Evolutionary conservation across 108 stramenopile species (phyloP).

Genomic region (Mediolabrus comicus): DNA sequence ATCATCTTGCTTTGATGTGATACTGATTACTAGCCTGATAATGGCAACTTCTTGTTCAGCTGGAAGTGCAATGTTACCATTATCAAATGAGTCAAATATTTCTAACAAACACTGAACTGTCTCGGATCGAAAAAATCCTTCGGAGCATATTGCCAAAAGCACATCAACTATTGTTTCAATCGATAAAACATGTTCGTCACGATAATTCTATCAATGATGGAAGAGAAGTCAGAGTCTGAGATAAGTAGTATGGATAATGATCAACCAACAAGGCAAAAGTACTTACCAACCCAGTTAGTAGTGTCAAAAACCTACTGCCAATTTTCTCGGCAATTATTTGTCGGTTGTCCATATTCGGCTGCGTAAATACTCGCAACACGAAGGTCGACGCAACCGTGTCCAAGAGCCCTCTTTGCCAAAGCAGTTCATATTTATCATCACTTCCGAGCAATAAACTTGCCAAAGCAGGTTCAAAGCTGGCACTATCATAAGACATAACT

Average conservation of each 20-base stretch:
- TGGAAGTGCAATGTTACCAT: neutral
- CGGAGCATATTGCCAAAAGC: conserved; percentile 12
- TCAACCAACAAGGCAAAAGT: too few relatives aligned
- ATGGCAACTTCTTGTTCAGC: conserved; percentile 15
- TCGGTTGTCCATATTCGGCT: conserved; percentile 4
- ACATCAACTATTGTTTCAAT: conserved; percentile 7
- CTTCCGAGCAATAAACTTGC: conserved; percentile 5
- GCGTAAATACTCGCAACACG: conserved; percentile 8
- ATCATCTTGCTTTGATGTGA: neutral
- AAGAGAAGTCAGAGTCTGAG: too few relatives aligned
- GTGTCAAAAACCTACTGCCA: conserved; percentile 8
- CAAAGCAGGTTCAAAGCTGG: conserved; percentile 15
- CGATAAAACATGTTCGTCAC: neutral
- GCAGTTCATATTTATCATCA: neutral
- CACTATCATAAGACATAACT: conserved; percentile 35
- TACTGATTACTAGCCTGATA: conserved; percentile 8
- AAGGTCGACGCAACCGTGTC: conserved; percentile 25
- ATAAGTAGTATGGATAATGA: too few relatives aligned
- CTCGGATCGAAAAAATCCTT: neutral
- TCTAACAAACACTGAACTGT: conserved; percentile 3
- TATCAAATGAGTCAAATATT: conserved; percentile 6
- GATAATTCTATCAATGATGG: too few relatives aligned
- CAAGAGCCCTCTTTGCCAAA: conserved; percentile 23
- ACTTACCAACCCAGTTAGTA: conserved; percentile 3
- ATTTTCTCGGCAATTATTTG: neutral